Evolutionary conservation across 2,329 filamentous ascomycete genomes (phyloP), one percentile per base, ranked within the genome.

Genomic region (Penicillium sp.): DNA sequence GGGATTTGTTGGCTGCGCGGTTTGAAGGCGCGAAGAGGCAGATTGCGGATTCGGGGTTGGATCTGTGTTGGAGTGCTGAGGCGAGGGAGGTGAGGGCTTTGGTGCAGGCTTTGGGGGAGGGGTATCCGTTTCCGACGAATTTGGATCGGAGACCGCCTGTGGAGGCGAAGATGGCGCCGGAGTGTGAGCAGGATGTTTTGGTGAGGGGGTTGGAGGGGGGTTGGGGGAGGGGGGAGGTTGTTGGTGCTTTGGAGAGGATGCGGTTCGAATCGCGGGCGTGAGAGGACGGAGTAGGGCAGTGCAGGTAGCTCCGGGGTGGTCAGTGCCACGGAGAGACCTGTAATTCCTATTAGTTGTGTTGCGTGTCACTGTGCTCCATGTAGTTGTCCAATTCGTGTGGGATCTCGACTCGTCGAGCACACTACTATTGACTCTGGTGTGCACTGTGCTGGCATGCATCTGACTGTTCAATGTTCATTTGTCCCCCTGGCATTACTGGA

Each of bases 51-150:
- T 1, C 14, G 2, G 63, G 57, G 15, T 37, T 68, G 34, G 63
- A 63, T 39, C 63, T 63, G 20, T 20, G 5, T 14, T 55, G n/a
- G 25, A 57, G 55, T 10, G n/a, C 47, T 3, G 22, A 35, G 56
- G 81, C 73, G 57, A 71, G 73, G 0, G 75, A 78, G 60, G 72
- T 85, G 3, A 73, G 75, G 60, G 78, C 81, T 2, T 78, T 85
- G 37, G 71, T 88, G 0, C 69, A 74, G 4, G 82, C 83, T 12
- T 73, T 88, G 5, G 83, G 76, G 0, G 82, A 87, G 37, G 86
- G 84, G 0, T 88, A 88, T 69, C 82, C 85, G 1, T 88, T 88
- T 61, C 85, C 85, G 0, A 87, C 85, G 5, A 87, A 88, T 69
- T 63, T 88, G 51, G 85, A 88, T 66, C 78, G 73, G 2, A 79